Base-by-base conservation (phyloP, 2,329 filamentous ascomycete species). In the Cytospora piceae region DNA sequence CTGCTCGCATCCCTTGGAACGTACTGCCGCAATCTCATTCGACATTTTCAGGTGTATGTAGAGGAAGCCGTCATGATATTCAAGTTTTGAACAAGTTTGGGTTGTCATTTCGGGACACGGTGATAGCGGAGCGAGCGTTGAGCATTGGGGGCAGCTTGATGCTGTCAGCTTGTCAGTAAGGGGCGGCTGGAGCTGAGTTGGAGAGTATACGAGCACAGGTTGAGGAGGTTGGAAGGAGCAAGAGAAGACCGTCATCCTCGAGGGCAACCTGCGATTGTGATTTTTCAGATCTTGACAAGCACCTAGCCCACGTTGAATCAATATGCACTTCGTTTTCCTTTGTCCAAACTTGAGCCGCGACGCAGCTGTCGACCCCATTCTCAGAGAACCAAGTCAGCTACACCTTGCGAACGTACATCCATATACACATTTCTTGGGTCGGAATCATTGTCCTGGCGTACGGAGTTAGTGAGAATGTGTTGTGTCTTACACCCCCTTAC, bases 301-400 rank as follows among this genome's bases (percentile, higher is more conserved):
- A 39, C 60, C 34, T 51, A 63, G 60, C 60, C 60, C 37, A 56
- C 39, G 27, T 62, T 37, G 22, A 62, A 56, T 63, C 29, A 29
- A 63, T 29, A 37, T 57, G 39, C 49, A 53, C 49, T 57, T 57
- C 32, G 49, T 42, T 62, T 63, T 63, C 60, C 53, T 63, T 63
- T 63, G 60, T 63, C 32, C 39, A 57, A 32, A 34, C 37, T 29
- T 7, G 53, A 46, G 60, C 14, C 53, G 39, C 4, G 27, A n/a
- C 14, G 22, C 15, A 12, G 37, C 37, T 46, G 52, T n/a, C 60
- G 29, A 39, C 22, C 29, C 60, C 31, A 53, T 57, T 57, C 49
- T 42, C 17, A 34, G 59, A 55, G 39, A 37, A 42, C 49, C 9
- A 57, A 51, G 7, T 17, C 54, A 63, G 22, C 53, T 12, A 51